Conservation (phyloP, 1,284 basidiomycete genomes). For the Austroboletus novae-zelandiae region DNA sequence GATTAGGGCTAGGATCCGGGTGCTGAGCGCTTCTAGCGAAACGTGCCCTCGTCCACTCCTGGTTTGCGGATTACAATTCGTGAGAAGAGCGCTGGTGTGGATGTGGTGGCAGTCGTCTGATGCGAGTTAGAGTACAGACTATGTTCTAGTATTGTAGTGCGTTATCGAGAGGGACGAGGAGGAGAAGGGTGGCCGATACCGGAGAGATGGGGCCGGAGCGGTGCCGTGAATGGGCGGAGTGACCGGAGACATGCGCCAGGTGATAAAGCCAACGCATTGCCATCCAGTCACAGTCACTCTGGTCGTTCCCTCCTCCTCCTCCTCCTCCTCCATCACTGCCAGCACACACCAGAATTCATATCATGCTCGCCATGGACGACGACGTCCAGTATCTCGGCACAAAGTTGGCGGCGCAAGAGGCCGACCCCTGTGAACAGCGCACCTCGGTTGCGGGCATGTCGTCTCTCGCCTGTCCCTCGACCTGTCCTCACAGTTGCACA, state of each 20-base stretch:
- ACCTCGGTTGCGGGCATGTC: conserved; percentile 25
- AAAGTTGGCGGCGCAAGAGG: conserved; percentile 17
- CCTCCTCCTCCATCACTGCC: background rate
- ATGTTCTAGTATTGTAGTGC: conserved; percentile 20
- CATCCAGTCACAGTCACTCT: conserved; percentile 29
- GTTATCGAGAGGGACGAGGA: no score
- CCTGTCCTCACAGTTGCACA: conserved; percentile 14
- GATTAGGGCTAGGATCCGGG: conserved; percentile 4
- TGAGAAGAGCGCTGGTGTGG: conserved; percentile 11
- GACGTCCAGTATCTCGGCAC: conserved; percentile 35
- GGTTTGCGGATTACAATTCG: conserved; percentile 60
- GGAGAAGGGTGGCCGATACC: background rate
- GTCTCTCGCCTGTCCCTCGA: background rate
- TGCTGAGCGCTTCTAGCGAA: conserved; percentile 56
- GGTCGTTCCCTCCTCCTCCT: conserved; percentile 10
- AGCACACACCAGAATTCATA: background rate
- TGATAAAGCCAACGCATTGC: conserved; percentile 33
- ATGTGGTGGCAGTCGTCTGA: background rate
- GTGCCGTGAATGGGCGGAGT: conserved; percentile 25
- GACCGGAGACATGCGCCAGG: conserved; percentile 16
- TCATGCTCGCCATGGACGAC: conserved; percentile 28
- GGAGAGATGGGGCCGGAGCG: conserved; percentile 12
- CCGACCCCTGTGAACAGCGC: conserved; percentile 18
- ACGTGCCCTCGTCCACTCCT: conserved; percentile 80
- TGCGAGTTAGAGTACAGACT: conserved; percentile 20